Percentiles rank a stretch among this genome's conserved stretches.
phyloP scores from a whole-genome alignment of 2,329 filamentous ascomycete species.

The Hypoxylon sp. region DNA sequence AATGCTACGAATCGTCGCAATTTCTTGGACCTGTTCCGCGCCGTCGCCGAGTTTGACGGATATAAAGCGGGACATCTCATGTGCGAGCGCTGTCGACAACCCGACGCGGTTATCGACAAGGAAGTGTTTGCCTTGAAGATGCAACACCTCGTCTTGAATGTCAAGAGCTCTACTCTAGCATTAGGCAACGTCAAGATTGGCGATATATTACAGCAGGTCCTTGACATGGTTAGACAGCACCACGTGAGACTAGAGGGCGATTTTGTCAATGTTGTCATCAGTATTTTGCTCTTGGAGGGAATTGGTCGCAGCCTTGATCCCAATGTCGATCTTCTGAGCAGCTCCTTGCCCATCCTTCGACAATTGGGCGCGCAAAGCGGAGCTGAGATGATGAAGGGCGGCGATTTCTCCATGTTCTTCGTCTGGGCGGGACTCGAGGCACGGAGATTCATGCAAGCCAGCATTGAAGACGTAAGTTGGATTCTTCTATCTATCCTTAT shows the following conservation, averaged over 20 bases:
- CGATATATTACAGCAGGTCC: slow-evolving; percentile 89
- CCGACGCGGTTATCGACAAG: slow-evolving; percentile 86
- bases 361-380: slow-evolving; percentile 85
- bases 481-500: background rate
- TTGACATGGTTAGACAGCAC: slow-evolving; percentile 90
- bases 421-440: slow-evolving; percentile 94
- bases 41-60: slow-evolving; percentile 95
- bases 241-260: slow-evolving; percentile 96
- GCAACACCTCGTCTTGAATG: slow-evolving; percentile 92
- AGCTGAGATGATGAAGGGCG: slow-evolving; percentile 74
- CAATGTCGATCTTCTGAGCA: slow-evolving; percentile 84
- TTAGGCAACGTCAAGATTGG: slow-evolving; percentile 96
- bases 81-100: slow-evolving; percentile 94
- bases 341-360: slow-evolving; percentile 88
- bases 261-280: slow-evolving; percentile 98
- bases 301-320: slow-evolving; percentile 91
- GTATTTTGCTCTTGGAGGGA: slow-evolving; percentile 91
- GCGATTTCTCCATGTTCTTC: slow-evolving; percentile 86
- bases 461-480: slow-evolving; percentile 81
- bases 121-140: slow-evolving; percentile 96
- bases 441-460: slow-evolving; percentile 88
- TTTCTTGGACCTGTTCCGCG: slow-evolving; percentile 95
- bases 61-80: slow-evolving; percentile 95
- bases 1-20: slow-evolving; percentile 88
- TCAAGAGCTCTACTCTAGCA: slow-evolving; percentile 91